A percentile compares a stretch with the other conserved stretches of the same genome.
These are phyloP conservation scores for Citrullus colocynthis DNA, from an alignment of 306 rosid genomes.

Conservation along the genomic window DNA sequence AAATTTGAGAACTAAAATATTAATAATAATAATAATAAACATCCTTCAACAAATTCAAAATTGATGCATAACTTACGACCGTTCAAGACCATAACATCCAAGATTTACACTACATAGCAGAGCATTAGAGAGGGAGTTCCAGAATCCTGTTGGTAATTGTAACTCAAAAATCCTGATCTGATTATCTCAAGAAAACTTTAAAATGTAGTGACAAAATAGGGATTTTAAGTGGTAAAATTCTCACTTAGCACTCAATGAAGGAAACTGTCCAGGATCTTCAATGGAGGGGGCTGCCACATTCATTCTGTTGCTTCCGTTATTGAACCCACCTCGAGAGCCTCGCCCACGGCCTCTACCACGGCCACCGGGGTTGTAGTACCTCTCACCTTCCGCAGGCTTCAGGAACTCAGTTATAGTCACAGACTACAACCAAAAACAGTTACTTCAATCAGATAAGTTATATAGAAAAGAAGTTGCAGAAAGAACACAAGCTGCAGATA, in stretches of 20 bases:
- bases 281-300: slow-evolving; percentile 61
- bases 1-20: neutral
- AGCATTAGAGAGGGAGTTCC: slow-evolving; percentile 20
- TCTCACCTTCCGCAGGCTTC: slow-evolving; percentile 87
- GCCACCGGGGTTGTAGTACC: slow-evolving; percentile 39
- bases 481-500: neutral
- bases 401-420: slow-evolving; percentile 83
- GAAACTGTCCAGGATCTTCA: slow-evolving; percentile 78
- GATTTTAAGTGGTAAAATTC: slow-evolving; percentile 5
- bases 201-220: slow-evolving; percentile 8
- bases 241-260: slow-evolving; percentile 82
- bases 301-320: slow-evolving; percentile 29
- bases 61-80: slow-evolving; percentile 29
- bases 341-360: slow-evolving; percentile 85
- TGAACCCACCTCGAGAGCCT: slow-evolving; percentile 56
- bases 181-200: slow-evolving; percentile 13
- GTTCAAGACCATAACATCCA: slow-evolving; percentile 28
- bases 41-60: slow-evolving; percentile 8
- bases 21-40: neutral
- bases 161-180: slow-evolving; percentile 20
- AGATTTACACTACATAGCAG: slow-evolving; percentile 29
- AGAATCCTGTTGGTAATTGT: slow-evolving; percentile 14
- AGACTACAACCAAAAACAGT: slow-evolving; percentile 24
- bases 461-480: neutral
- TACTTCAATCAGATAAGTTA: neutral